Evolutionary conservation across 352 stramenopile species (phyloP).

Genomic region (Pythium utonaiense): DNA sequence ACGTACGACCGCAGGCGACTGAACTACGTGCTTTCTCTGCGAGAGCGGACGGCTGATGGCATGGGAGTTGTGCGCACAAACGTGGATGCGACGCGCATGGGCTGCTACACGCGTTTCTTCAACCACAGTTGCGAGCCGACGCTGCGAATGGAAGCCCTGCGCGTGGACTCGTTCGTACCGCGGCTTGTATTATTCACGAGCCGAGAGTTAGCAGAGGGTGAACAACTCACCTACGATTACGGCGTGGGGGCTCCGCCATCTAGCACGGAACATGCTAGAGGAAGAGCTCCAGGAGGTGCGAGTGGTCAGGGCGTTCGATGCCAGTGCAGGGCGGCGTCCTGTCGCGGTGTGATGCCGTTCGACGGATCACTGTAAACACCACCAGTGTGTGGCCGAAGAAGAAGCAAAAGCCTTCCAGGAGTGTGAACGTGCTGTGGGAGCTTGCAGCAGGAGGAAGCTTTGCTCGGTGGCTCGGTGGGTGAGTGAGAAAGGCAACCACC

Average conservation of each 20-base stretch:
- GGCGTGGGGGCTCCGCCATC: conserved; percentile 5
- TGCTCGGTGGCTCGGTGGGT: too few species aligned
- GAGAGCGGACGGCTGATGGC: conserved; percentile 24
- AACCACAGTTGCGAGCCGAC: conserved; percentile 69
- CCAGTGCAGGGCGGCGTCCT: conserved; percentile 27
- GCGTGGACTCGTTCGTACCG: conserved; percentile 55
- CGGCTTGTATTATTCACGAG: conserved; percentile 52
- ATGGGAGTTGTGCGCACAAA: conserved; percentile 46
- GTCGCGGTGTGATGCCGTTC: conserved; percentile 35
- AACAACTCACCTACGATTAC: conserved; percentile 72
- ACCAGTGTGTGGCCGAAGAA: too few species aligned
- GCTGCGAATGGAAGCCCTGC: conserved; percentile 44
- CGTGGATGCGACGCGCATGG: conserved; percentile 44
- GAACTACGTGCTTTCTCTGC: conserved; percentile 61
- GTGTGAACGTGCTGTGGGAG: too few species aligned
- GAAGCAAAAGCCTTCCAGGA: too few species aligned
- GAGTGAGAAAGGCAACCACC: not conserved
- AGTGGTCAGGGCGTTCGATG: conserved; percentile 15
- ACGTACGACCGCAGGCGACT: conserved; percentile 22
- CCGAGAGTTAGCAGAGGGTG: conserved; percentile 22
- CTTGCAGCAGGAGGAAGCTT: too few species aligned
- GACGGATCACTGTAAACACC: conserved; percentile 26
- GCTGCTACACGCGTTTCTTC: conserved; percentile 63
- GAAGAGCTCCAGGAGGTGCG: not conserved
- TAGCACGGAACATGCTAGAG: not conserved